Evolutionary conservation across 768 basidiomycete genomes (phyloP), one percentile per base, ranked within the genome.

Genomic region (Pseudohyphozyma bogoriensis): DNA sequence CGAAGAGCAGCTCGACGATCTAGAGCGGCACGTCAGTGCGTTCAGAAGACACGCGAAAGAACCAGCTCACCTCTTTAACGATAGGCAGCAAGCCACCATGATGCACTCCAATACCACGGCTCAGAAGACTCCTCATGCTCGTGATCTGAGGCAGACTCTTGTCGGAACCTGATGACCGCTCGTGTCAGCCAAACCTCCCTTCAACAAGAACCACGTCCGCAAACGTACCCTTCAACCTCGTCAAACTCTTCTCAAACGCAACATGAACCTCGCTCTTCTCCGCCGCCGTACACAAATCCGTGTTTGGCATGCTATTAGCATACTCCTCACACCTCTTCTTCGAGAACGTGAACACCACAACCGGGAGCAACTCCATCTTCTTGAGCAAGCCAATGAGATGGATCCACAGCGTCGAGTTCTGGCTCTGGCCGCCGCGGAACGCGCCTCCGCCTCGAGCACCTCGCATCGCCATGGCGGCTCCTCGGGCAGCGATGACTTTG

Each of bases 251-350:
- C 73, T 96, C 95, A 59, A 96, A 83, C 3, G 85, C 85, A 54
- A 97, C 81, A 73, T 99, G 95, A 13, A 97, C 86, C 75, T 96
- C 90, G 68, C 92, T 96, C 79, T 91, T 96, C 76, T 99, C 95
- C 51, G 84, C 83, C 1, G 89, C 82, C 10, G 82, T 83, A 69
- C 86, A 91, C 37, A 99, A 77, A 74, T 99, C 91, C 35, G 83
- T 79, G 73, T 92, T 91, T 1, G 83, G 86, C 57, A 99, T 75
- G 3, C 88, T 95, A 12, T 79, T 80, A 6, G 95, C 95, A 71
- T 99, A 89, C 75, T 97, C 95, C 75, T 99, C 95, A 71, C 95
- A 99, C 56, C 82, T 79, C 73, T 91, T 92, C 78, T 99, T 99
- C 32, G 90, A 95, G 67, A 99, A 85, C 0, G 93, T 92, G 75